These are phyloP conservation scores for Claviceps sorghi DNA, from an alignment of 2,329 filamentous ascomycete genomes.

Conservation along the genomic window DNA sequence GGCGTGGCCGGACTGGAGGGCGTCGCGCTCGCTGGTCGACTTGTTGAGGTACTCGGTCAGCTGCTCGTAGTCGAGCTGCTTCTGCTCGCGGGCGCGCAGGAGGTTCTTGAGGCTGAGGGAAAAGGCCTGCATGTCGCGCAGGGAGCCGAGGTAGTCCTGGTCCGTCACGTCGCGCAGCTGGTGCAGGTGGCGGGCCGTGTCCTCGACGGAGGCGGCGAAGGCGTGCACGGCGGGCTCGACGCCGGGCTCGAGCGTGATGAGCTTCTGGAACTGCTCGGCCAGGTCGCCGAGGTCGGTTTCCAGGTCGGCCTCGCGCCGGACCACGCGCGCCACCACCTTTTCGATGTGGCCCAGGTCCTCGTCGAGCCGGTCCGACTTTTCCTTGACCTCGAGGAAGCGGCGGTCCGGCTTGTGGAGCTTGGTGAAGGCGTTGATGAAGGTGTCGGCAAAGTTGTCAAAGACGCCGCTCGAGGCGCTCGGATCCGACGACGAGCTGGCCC, in stretches of 20 bases:
- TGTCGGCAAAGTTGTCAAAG: constrained; percentile 90
- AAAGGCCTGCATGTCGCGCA: constrained; percentile 93
- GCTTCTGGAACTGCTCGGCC: constrained; percentile 86
- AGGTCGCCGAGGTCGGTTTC: constrained; percentile 81
- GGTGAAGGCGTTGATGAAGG: constrained; percentile 91
- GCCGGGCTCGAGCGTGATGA: constrained; percentile 76
- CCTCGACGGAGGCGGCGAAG: constrained; percentile 75
- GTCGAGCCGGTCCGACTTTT: constrained; percentile 84
- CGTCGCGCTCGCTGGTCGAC: constrained; percentile 73
- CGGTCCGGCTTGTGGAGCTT: constrained; percentile 93
- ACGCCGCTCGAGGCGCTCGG: constrained; percentile 47
- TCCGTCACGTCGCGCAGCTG: constrained; percentile 82
- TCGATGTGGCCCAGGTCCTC: constrained; percentile 88
- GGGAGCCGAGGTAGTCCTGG: constrained; percentile 82
- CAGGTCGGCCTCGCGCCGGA: constrained; percentile 72
- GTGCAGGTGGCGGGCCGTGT: constrained; percentile 64
- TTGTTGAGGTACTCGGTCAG: constrained; percentile 92
- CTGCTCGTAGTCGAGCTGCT: constrained; percentile 94
- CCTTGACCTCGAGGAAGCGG: constrained; percentile 85
- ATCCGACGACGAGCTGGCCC: constrained; percentile 40
- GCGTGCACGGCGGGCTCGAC: constrained; percentile 70
- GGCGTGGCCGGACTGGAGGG: constrained; percentile 48
- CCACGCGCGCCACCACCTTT: constrained; percentile 86
- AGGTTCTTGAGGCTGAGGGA: constrained; percentile 74
- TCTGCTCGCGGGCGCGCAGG: constrained; percentile 87